Base-by-base conservation (phyloP, 1,284 basidiomycete species). In the Cystobasidium pallidum region DNA sequence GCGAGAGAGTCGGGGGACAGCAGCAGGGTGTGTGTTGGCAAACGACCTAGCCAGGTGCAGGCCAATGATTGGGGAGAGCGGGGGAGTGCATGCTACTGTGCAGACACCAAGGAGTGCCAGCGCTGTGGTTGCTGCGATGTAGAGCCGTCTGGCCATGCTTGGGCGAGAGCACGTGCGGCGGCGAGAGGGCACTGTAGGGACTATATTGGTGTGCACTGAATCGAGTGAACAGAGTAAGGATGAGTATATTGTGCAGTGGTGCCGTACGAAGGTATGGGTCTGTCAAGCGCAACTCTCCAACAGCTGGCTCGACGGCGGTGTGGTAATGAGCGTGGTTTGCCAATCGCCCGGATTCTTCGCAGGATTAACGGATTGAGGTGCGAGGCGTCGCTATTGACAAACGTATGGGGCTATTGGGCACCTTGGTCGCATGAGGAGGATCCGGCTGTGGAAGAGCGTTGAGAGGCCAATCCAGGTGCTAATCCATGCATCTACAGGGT, bases 121-220 rank as follows among this genome's bases (percentile, higher is more conserved):
- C 45, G n/a, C 24, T n/a, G 58, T 39, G 24, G 45, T 24, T 45
- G 36, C 24, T n/a, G 30, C 6, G 30, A 57, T 13, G 28, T n/a
- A 34, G 28, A 36, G 8, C 19, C 8, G 54, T 17, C 54, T 34
- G 32, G 28, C 32, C 15, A 17, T 57, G 3, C 54, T 57, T 57
- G n/a, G 34, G 54, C 30, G n/a, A 11, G 54, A n/a, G 54, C 54
- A 57, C 54, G 54, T 57, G 54, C 54, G 30, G 34, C 26, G 28
- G 54, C 54, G 43, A 32, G 54, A 32, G 28, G 19, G 54, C 26
- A n/a, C 21, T 34, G 32, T n/a, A 4, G 19, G 4, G 15, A 28
- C 15, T 4, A 24, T 26, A 26, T 26, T 28, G 24, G 21, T 24
- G 19, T 45, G 39, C 39, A n/a, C 8, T 45, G 43, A 15, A 19